Evolutionary conservation across 768 basidiomycete genomes (phyloP).

Genomic region (Boletus sp.): DNA sequence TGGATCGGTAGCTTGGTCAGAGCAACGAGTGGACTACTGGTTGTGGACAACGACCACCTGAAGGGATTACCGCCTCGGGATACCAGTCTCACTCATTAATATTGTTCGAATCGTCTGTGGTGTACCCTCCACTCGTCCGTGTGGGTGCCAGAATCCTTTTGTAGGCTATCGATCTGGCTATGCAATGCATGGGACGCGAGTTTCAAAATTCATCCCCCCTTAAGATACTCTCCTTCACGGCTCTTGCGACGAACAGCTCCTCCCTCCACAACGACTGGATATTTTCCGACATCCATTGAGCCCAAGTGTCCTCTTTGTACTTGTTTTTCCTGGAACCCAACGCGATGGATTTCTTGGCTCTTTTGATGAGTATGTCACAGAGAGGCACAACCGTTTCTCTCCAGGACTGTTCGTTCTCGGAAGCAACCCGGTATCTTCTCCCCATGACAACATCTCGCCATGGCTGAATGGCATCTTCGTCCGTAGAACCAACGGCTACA

Average conservation of each 20-base stretch:
- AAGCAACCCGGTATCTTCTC: constrained; percentile 42
- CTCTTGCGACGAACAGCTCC: constrained; percentile 49
- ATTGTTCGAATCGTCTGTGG: background rate
- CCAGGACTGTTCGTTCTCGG: constrained; percentile 50
- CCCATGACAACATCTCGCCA: constrained; percentile 59
- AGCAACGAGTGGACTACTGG: too few relatives aligned
- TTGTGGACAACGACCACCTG: too few relatives aligned
- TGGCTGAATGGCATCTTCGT: constrained; percentile 33
- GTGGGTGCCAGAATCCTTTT: too few relatives aligned
- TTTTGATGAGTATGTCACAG: constrained; percentile 37
- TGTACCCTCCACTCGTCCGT: background rate
- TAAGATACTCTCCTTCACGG: constrained; percentile 44
- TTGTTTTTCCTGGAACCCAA: background rate
- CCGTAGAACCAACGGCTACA: constrained; percentile 24
- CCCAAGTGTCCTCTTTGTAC: constrained; percentile 23
- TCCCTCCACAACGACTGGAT: constrained; percentile 60
- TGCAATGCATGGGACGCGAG: background rate
- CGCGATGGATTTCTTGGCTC: constrained; percentile 28
- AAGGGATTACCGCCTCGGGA: too few relatives aligned
- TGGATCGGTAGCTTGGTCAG: too few relatives aligned
- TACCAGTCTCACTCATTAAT: background rate
- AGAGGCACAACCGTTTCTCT: constrained; percentile 36
- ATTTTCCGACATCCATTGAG: constrained; percentile 33
- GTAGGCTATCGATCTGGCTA: background rate
- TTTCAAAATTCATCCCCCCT: constrained; percentile 47